Conservation (phyloP, 192 early-diverging fungal species). For the Phycomyces nitens region DNA sequence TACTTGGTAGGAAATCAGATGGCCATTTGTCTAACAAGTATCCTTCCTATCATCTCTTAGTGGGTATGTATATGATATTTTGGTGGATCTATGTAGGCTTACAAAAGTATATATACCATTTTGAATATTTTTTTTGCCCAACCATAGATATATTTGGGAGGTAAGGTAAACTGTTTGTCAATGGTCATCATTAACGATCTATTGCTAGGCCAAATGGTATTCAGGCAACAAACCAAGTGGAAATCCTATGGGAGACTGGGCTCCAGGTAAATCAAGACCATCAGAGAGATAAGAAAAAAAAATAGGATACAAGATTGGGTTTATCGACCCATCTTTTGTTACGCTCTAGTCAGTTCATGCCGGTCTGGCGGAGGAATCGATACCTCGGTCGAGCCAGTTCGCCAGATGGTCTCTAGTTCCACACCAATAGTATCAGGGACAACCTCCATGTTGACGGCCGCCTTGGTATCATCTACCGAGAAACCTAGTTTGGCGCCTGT, state of each 20-base stretch:
- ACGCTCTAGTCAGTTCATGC: constrained; percentile 2
- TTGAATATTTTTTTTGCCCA: background rate
- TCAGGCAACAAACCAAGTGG: constrained; percentile 27
- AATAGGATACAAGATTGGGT: background rate
- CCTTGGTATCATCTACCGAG: too few relatives aligned
- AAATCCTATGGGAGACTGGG: constrained; percentile 33
- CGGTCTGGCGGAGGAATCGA: background rate
- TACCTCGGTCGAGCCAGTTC: background rate
- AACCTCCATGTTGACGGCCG: too few relatives aligned
- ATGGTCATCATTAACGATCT: background rate
- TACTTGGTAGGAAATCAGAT: background rate
- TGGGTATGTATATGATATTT: background rate
- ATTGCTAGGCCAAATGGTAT: constrained; percentile 39
- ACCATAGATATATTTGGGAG: constrained; percentile 38
- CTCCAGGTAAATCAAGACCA: constrained; percentile 10
- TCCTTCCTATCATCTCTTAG: too few relatives aligned
- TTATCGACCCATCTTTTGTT: background rate
- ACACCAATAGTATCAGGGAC: background rate
- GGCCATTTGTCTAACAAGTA: too few relatives aligned
- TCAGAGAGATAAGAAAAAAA: background rate
- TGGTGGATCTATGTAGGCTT: background rate
- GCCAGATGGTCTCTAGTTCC: background rate
- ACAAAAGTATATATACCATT: background rate
- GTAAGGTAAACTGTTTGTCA: background rate
- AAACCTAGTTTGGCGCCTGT: too few relatives aligned